phyloP scores from a whole-genome alignment of 1,139 yeast genomes.

The Saccharomyces hybrid region DNA sequence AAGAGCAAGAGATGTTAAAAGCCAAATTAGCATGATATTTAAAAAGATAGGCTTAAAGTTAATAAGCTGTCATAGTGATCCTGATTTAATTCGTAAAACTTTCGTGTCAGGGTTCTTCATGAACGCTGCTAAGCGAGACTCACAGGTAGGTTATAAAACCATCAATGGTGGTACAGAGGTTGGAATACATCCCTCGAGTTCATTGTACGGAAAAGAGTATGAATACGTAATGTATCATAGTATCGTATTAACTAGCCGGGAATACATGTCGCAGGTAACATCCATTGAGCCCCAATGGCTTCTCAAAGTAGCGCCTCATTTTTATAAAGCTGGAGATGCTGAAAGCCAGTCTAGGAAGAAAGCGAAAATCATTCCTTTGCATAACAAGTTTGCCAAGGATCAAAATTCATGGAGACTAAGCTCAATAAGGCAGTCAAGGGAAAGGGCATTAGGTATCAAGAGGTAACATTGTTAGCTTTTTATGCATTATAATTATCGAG shows the following conservation, averaged over 20 bases:
- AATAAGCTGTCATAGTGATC: constrained; percentile 53
- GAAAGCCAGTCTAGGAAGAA: constrained; percentile 38
- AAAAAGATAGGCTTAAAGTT: constrained; percentile 45
- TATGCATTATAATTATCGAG: background rate
- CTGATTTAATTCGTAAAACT: constrained; percentile 60
- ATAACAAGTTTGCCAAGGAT: constrained; percentile 46
- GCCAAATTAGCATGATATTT: constrained; percentile 62
- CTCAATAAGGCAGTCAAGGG: constrained; percentile 33
- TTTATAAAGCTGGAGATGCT: constrained; percentile 53
- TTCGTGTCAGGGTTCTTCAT: constrained; percentile 84
- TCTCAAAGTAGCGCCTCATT: constrained; percentile 77
- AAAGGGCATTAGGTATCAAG: constrained; percentile 28
- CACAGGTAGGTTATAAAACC: constrained; percentile 73
- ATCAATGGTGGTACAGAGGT: constrained; percentile 72
- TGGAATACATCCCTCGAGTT: constrained; percentile 81
- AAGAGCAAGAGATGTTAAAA: constrained; percentile 71
- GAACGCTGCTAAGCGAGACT: constrained; percentile 72
- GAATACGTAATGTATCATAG: constrained; percentile 83
- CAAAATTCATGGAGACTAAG: constrained; percentile 51
- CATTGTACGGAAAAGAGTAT: constrained; percentile 64
- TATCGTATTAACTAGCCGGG: constrained; percentile 70
- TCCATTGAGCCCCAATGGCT: constrained; percentile 82
- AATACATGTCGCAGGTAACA: constrained; percentile 87
- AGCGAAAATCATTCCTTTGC: constrained; percentile 54
- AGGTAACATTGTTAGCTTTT: constrained; percentile 9